Evolutionary conservation across 495 filamentous ascomycete genomes (phyloP).

Genomic region (Xylaria intraflava): DNA sequence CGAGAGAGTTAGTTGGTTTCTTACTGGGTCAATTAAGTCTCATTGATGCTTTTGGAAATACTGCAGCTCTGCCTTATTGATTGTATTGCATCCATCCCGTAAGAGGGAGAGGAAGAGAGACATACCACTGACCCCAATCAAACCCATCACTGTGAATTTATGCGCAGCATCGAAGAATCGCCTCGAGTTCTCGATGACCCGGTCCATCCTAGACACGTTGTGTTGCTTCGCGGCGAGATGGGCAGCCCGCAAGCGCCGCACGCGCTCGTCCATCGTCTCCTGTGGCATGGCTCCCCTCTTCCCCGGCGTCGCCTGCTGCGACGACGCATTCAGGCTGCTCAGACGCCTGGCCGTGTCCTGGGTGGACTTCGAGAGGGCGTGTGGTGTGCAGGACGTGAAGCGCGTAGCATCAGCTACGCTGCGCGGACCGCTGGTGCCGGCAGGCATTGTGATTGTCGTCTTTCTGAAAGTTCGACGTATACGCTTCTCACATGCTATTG

Average conservation of each 20-base stretch:
- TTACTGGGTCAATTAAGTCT: neutral
- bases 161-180: conserved; percentile 79
- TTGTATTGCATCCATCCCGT: neutral
- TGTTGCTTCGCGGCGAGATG: conserved; percentile 63
- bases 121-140: conserved; percentile 78
- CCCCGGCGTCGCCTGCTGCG: conserved; percentile 2
- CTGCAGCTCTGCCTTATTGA: neutral
- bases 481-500: no score
- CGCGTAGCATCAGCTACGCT: conserved; percentile 89
- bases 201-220: conserved; percentile 60
- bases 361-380: conserved; percentile 64
- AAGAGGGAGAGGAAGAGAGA: neutral
- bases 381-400: conserved; percentile 87
- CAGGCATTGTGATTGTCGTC: neutral
- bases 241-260: conserved; percentile 75
- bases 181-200: conserved; percentile 59
- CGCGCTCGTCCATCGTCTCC: conserved; percentile 87
- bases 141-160: conserved; percentile 60
- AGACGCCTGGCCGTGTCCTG: conserved; percentile 17
- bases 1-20: neutral
- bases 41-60: neutral
- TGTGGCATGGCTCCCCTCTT: conserved; percentile 15
- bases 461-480: neutral
- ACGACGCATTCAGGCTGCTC: conserved; percentile 4
- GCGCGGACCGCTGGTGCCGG: conserved; percentile 57